Evolutionary conservation across 192 early-diverging fungal species (phyloP).

Genomic region (Jimgerdemannia flammicorona): DNA sequence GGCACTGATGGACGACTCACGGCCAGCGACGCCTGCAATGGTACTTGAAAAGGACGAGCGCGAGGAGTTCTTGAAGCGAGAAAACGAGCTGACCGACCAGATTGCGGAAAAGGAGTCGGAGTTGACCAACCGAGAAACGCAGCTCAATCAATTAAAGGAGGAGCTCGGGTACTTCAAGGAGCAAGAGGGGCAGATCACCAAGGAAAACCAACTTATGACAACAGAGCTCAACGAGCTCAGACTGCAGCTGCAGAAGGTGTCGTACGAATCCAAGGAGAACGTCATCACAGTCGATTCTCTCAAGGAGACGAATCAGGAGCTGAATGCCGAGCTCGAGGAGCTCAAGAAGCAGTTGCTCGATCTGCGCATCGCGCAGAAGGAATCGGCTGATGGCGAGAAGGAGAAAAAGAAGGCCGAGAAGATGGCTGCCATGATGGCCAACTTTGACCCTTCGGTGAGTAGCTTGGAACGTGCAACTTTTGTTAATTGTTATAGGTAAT

Average conservation of each 20-base stretch:
- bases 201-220: conserved; percentile 71
- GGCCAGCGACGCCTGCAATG: conserved; percentile 75
- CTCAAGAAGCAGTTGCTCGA: conserved; percentile 64
- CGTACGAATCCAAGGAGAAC: conserved; percentile 86
- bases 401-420: conserved; percentile 78
- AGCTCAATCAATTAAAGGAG: conserved; percentile 60
- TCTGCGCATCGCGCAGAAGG: conserved; percentile 45
- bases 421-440: conserved; percentile 82
- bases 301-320: conserved; percentile 80
- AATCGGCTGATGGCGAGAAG: conserved; percentile 58
- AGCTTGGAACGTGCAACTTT: background rate
- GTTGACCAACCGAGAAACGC: conserved; percentile 57
- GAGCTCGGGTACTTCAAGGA: conserved; percentile 70
- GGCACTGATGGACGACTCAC: conserved; percentile 42
- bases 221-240: conserved; percentile 71
- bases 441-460: conserved; percentile 70
- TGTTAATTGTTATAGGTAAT: background rate
- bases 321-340: conserved; percentile 68
- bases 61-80: conserved; percentile 92
- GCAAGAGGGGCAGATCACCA: conserved; percentile 46
- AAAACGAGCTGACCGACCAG: conserved; percentile 94
- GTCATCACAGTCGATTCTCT: conserved; percentile 85
- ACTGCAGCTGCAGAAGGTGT: conserved; percentile 83
- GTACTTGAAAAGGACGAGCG: conserved; percentile 84
- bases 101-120: conserved; percentile 90